phyloP scores from a whole-genome alignment of 257 asterid species.

The Pogostemon cablin region DNA sequence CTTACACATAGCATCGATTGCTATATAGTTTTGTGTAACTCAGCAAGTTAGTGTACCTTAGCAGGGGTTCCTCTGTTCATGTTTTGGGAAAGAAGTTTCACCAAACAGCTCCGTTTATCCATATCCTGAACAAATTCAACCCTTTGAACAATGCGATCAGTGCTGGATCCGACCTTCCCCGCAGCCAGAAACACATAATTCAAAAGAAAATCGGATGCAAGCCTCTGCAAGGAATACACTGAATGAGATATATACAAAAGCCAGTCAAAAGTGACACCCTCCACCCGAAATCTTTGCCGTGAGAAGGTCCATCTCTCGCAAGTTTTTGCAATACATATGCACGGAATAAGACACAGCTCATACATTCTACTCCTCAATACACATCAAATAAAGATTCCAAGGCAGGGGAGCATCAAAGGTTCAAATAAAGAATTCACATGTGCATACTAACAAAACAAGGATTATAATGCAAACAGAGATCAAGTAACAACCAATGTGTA shows the following conservation, averaged over 20 bases:
- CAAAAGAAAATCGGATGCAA: conserved; percentile 68
- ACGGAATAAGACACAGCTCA: too few relatives aligned
- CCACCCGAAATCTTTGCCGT: too few relatives aligned
- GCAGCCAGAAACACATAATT: conserved; percentile 64
- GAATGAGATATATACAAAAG: neutral
- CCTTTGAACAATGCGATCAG: conserved; percentile 62
- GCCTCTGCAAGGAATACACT: conserved; percentile 44
- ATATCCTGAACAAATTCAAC: conserved; percentile 61
- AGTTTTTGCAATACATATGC: too few relatives aligned
- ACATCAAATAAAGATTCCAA: neutral
- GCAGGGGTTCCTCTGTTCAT: conserved; percentile 31
- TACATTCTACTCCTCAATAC: too few relatives aligned
- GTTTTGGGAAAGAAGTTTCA: conserved; percentile 51
- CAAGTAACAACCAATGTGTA: neutral
- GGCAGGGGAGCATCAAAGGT: neutral
- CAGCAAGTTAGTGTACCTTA: conserved; percentile 40
- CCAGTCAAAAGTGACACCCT: too few relatives aligned
- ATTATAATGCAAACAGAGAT: neutral
- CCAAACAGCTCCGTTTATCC: conserved; percentile 49
- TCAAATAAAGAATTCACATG: neutral
- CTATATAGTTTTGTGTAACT: neutral
- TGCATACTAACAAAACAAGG: too few relatives aligned
- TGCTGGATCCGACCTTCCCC: conserved; percentile 81
- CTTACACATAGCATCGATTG: neutral
- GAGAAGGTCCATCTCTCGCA: too few relatives aligned